Percentiles rank a stretch among this genome's conserved stretches.
phyloP scores from a whole-genome alignment of 2,329 filamentous ascomycete species.

The Arthrobotrys musiformis region DNA sequence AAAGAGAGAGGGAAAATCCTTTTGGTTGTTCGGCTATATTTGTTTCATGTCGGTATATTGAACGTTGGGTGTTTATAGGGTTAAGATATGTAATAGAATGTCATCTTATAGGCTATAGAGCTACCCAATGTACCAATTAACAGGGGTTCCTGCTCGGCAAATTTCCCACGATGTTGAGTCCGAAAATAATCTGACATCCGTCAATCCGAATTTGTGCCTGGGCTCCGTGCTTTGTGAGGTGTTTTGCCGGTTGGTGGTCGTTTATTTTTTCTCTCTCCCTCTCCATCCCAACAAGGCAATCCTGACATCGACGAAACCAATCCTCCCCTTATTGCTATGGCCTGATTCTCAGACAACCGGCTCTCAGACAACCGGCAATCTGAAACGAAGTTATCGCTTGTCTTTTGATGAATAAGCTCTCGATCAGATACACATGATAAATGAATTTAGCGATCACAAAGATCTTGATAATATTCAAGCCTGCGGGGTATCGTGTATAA shows the following conservation, averaged over 20 bases:
- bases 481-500: slow-evolving; percentile 82
- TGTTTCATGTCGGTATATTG: slow-evolving; percentile 28
- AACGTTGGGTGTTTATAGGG: slow-evolving; percentile 1
- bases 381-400: slow-evolving; percentile 7
- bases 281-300: slow-evolving; percentile 9
- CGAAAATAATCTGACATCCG: slow-evolving; percentile 9
- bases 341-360: neutral
- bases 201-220: neutral
- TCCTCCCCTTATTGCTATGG: neutral
- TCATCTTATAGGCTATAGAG: slow-evolving; percentile 18
- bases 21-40: slow-evolving; percentile 30
- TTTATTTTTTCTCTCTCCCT: no score
- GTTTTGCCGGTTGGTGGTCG: neutral
- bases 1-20: neutral
- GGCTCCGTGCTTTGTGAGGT: neutral
- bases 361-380: neutral
- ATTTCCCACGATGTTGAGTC: neutral
- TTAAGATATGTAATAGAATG: slow-evolving; percentile 23
- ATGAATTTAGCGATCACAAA: neutral
- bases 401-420: slow-evolving; percentile 11
- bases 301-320: slow-evolving; percentile 1
- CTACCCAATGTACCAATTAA: slow-evolving; percentile 13
- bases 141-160: slow-evolving; percentile 5
- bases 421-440: neutral
- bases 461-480: slow-evolving; percentile 64